Evolutionary conservation across 2,329 filamentous ascomycete genomes (phyloP).

Genomic region (Pseudocercospora fuligena): DNA sequence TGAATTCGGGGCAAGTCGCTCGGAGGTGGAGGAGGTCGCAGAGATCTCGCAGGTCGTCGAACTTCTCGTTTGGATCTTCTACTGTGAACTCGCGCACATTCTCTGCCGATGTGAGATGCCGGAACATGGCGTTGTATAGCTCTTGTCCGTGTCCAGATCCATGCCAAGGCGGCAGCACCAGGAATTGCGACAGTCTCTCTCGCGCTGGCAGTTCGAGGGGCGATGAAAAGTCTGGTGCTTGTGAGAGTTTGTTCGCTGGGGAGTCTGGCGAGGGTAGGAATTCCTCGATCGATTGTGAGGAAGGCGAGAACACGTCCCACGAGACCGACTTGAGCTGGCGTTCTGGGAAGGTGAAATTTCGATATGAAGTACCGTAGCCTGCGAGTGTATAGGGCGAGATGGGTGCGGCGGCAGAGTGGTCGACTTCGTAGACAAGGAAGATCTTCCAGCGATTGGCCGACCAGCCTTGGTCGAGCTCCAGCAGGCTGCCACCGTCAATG

Average conservation of each 20-base stretch:
- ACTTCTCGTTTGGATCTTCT: conserved; percentile 89
- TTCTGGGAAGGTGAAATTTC: conserved; percentile 63
- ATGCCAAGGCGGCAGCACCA: conserved; percentile 88
- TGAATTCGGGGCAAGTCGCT: conserved; percentile 45
- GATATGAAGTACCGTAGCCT: conserved; percentile 89
- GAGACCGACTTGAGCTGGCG: conserved; percentile 30
- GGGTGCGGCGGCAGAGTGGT: conserved; percentile 40
- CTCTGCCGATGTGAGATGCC: conserved; percentile 64
- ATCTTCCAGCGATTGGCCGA: conserved; percentile 83
- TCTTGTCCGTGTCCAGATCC: conserved; percentile 75
- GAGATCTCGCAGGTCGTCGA: conserved; percentile 78
- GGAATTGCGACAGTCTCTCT: conserved; percentile 87
- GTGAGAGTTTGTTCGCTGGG: conserved; percentile 24
- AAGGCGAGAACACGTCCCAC: conserved; percentile 31
- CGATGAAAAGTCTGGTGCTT: conserved; percentile 45
- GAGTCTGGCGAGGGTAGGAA: conserved; percentile 38
- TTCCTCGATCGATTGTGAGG: conserved; percentile 29
- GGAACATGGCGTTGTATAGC: conserved; percentile 81
- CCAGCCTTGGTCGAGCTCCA: conserved; percentile 74
- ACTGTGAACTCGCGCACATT: conserved; percentile 84
- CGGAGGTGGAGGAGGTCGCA: conserved; percentile 72
- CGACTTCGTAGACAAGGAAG: conserved; percentile 68
- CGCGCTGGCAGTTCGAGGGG: conserved; percentile 71
- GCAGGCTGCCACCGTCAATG: conserved; percentile 87
- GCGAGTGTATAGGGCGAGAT: conserved; percentile 76